Evolutionary conservation across 2,329 filamentous ascomycete genomes (phyloP), one percentile per base, ranked within the genome.

Genomic region (Botrytis sinoallii): DNA sequence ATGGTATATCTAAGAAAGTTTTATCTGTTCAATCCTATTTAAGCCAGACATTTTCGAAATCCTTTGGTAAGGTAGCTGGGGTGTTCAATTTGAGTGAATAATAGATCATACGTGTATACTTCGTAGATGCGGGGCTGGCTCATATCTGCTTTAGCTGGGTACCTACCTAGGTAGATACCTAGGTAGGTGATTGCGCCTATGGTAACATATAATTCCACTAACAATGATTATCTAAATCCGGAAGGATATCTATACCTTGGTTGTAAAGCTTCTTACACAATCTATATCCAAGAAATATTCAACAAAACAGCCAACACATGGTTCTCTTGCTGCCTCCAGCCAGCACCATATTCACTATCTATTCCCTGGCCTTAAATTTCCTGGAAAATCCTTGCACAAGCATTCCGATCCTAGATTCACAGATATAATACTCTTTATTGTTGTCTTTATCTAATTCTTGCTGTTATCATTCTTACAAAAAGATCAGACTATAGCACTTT

Each of bases 321-420:
- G 22, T 29, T 20, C 4, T n/a, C 5, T 12, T 18, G 1, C 42
- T 65, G n/a, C 9, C 18, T 32, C 46, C 5, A 4, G 16, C 5
- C 18, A 4, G 29, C 0, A 3, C 10, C 10, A 48, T 5, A 35
- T 18, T 2, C 4, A 35, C n/a, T 16, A 8, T 18, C 44, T 25
- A 10, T 1, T 14, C 25, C 25, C 14, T 4, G 22, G 1, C 29
- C 20, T 4, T 16, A 44, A 0, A 7, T 18, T 4, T 48, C 29
- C 29, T 25, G 14, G 5, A 4, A 16, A 10, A 5, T 5, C 4
- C 4, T 18, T 29, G 14, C 6, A 35, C 12, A 14, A 22, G 16
- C 1, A 7, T 16, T 2, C 7, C 32, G 6, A 16, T 48, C 7
- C 4, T 5, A 18, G n/a, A 4, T 7, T 18, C 5, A 35, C 29